These are phyloP conservation scores for Vitis hybrid DNA, from an alignment of 177 flowering plant genomes.

Conservation along the genomic window DNA sequence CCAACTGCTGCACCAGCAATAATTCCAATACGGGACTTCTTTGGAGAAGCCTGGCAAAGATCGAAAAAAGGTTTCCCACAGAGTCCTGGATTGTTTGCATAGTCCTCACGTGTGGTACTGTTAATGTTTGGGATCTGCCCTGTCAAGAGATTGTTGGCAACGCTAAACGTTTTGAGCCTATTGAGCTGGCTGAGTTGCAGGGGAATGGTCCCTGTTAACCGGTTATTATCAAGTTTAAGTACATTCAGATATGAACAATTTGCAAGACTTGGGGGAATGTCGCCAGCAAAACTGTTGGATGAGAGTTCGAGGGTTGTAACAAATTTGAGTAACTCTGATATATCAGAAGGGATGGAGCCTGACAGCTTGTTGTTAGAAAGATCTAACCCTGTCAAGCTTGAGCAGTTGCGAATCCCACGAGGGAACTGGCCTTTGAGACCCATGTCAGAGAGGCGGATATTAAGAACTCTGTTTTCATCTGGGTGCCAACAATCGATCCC, in stretches of 20 bases:
- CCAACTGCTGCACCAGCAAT: conserved; percentile 45
- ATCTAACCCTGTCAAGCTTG: conserved; percentile 15
- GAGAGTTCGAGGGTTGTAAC: conserved; percentile 48
- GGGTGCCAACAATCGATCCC: conserved; percentile 69
- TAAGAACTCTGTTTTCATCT: conserved; percentile 43
- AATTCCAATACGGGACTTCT: conserved; percentile 18
- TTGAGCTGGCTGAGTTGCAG: conserved; percentile 2
- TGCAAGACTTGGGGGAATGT: conserved; percentile 37
- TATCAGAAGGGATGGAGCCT: conserved; percentile 17
- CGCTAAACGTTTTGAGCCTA: conserved; percentile 20
- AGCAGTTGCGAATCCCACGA: conserved; percentile 12
- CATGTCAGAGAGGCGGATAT: conserved; percentile 16
- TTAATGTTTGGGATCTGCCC: conserved; percentile 19
- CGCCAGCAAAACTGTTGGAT: conserved; percentile 43
- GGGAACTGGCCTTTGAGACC: conserved; percentile 21
- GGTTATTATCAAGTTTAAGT: conserved; percentile 47
- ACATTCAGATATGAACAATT: conserved; percentile 39
- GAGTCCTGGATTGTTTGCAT: conserved; percentile 31
- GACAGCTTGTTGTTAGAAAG: conserved; percentile 18
- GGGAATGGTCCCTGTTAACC: conserved; percentile 23
- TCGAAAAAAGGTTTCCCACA: conserved; percentile 39
- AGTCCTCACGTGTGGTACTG: conserved; percentile 3
- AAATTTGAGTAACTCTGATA: not conserved
- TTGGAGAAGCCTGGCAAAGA: not conserved
- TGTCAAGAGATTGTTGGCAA: conserved; percentile 17